These are phyloP conservation scores for Saccharomycopsis selenospora DNA, from an alignment of 805 yeast species.

Conservation along the genomic window DNA sequence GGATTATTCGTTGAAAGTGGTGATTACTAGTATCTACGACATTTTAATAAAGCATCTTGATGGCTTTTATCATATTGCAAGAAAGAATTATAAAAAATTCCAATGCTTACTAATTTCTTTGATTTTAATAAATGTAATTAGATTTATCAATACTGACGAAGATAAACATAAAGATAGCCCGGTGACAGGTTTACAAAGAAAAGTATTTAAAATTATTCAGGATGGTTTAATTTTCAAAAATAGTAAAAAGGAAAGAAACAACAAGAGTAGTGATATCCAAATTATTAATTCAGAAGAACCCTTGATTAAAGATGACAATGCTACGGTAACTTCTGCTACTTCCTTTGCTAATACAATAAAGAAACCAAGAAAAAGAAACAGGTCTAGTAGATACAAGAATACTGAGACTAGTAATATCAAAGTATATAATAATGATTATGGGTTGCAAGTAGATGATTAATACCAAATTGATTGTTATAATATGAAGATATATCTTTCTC, in stretches of 20 bases:
- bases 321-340: neutral
- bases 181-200: slow-evolving; percentile 1
- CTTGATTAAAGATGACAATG: neutral
- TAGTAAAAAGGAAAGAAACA: neutral
- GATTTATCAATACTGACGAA: slow-evolving; percentile 2
- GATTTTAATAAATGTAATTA: slow-evolving; percentile 9
- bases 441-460: slow-evolving; percentile 2
- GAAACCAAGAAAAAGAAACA: neutral
- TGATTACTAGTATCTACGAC: slow-evolving; percentile 1
- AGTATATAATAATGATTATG: slow-evolving; percentile 14
- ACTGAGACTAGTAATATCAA: neutral
- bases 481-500: neutral
- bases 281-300: neutral
- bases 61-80: neutral
- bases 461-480: neutral
- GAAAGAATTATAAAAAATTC: slow-evolving; percentile 6
- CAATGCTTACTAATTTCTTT: slow-evolving; percentile 14
- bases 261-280: neutral
- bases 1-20: slow-evolving; percentile 4
- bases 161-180: neutral
- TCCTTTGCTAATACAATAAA: neutral
- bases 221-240: neutral
- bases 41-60: neutral
- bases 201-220: slow-evolving; percentile 1
- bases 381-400: neutral